Evolutionary conservation across 139 green algal species (phyloP).

Genomic region (Deuterostichococcus epilithicus): DNA sequence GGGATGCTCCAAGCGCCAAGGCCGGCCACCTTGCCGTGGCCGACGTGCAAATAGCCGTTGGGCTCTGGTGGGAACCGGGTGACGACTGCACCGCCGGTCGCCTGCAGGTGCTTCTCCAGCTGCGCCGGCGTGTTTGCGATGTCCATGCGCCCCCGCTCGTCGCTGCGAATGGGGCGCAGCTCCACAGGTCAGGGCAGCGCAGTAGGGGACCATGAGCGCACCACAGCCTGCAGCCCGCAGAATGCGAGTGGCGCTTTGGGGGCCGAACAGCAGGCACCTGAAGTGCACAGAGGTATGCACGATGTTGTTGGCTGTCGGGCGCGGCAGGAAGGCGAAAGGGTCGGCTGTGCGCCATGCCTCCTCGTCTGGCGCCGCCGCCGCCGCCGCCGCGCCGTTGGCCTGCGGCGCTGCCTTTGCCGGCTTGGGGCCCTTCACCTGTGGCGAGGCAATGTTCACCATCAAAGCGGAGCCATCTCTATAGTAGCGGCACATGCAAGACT

Average conservation of each 20-base stretch:
- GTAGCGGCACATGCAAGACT: no score
- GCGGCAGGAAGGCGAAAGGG: conserved; percentile 83
- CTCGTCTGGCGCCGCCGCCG: conserved; percentile 10
- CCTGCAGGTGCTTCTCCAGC: conserved; percentile 73
- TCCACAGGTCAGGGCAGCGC: no score
- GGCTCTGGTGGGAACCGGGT: conserved; percentile 98
- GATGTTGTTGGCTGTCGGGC: conserved; percentile 77
- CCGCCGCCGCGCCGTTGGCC: conserved; percentile 13
- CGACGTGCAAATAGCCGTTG: conserved; percentile 89
- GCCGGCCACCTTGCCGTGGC: conserved; percentile 90
- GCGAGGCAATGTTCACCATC: no score
- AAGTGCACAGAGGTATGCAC: conserved; percentile 67
- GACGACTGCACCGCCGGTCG: conserved; percentile 82
- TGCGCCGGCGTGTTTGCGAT: conserved; percentile 79
- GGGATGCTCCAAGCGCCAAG: neutral
- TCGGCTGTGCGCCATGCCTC: conserved; percentile 44
- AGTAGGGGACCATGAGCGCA: no score
- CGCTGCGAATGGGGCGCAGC: conserved; percentile 29
- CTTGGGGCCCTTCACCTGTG: neutral
- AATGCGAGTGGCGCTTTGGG: neutral
- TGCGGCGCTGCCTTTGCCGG: conserved; percentile 6
- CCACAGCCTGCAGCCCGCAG: conserved; percentile 20
- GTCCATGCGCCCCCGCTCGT: conserved; percentile 50
- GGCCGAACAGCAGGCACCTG: conserved; percentile 2
- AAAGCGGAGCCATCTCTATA: no score